Evolutionary conservation across 1,284 basidiomycete genomes (phyloP), one percentile per base, ranked within the genome.

Genomic region (Dichomitus squalens): DNA sequence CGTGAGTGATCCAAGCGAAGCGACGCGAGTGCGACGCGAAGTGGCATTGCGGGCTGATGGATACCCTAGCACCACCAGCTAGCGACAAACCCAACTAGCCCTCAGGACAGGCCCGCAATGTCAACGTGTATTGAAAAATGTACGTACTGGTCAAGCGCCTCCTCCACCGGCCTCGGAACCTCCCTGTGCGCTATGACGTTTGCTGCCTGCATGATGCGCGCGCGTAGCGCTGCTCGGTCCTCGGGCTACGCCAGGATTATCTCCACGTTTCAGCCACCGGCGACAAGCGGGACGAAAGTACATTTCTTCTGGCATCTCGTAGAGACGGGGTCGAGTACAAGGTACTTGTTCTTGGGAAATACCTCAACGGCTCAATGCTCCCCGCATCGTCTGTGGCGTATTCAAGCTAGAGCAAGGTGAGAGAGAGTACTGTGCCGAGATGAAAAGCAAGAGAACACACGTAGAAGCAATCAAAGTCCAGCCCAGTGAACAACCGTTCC

Each of bases 311-410:
- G 55, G 50, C 7, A 34, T 55, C 72, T 93, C 93, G 18, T 87
- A 0, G 87, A 85, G 41, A 93, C 79, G 31, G 92, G 75, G 11
- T 90, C 91, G 11, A 93, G 76, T 7, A 92, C 85, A 35, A 83
- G 83, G 11, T 79, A 75, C 70, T 90, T 92, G 70, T 84, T 75
- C 18, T 74, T 1, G 91, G 89, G 7, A 93, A 75, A 61, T 86
- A 65, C 56, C 74, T 79, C 35, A 92, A 76, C 2, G 87, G 86
- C 62, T 79, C 77, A 61, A 92, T 90, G 53, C 81, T 78, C 38
- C 88, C 88, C 0, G 89, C 81, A 14, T 86, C 80, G 48, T 81
- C 78, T 16, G 84, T 86, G 69, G 93, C 91, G 69, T 90, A 93
- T 72, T 93, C 90, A 38, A 88, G 78, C 84, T 85, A 63, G 4